Evolutionary conservation across 2,329 filamentous ascomycete genomes (phyloP), one percentile per base, ranked within the genome.

Genomic region (Sordariomycetes sp.): DNA sequence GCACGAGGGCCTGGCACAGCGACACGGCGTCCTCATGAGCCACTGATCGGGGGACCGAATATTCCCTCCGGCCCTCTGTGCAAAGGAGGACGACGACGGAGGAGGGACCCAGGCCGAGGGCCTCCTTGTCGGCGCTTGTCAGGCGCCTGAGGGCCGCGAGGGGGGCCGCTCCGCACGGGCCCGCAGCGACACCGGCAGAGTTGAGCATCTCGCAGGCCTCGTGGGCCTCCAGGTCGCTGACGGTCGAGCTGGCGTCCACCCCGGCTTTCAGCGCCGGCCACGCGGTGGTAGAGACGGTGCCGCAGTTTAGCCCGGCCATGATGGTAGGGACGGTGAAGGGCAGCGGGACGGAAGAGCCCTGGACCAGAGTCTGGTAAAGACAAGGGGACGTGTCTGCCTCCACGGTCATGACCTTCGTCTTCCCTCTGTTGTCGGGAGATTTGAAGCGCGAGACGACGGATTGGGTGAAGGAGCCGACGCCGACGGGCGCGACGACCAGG

Each of bases 231-330:
- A 69, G 67, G 62, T 89, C 87, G 0, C 79, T 81, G 0, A 91
- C 76, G 0, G 78, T 79, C 0, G 85, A 69, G 57, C 79, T 80
- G 1, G 78, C 80, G 69, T 88, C 82, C 0, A 89, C 76, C 0
- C 83, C 80, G 0, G 72, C 66, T 8, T 73, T 69, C 3, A 92
- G 67, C 0, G 82, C 66, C 0, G 81, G 75, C 85, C 86, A 92
- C 0, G 87, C 84, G 0, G 79, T 82, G 0, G 74, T 74, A 0
- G 86, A 89, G 0, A 88, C 76, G 0, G 84, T 88, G 0, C 86
- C 87, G 61, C 87, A 91, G 62, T 88, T 83, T 73, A 91, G 80
- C 0, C 87, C 88, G 46, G 79, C 78, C 87, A 91, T 90, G 63
- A 89, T 89, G 0, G 85, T 90, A 2, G 79, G 71, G 14, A 56